Evolutionary conservation across 805 yeast genomes (phyloP).

Genomic region (Nakazawaea ambrosiae): DNA sequence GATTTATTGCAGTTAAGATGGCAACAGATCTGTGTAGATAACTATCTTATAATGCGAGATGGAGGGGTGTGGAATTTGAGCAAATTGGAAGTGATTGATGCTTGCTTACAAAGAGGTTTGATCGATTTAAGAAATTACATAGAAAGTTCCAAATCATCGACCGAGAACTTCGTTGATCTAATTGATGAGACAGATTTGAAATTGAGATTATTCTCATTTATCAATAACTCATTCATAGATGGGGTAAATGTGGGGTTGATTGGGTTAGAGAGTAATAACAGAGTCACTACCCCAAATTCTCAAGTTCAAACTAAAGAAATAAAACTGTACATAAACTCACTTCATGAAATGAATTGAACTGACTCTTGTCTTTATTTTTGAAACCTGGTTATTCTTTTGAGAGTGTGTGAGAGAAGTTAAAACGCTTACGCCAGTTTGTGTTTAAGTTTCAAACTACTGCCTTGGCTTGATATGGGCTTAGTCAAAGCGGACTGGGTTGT

Average conservation of each 20-base stretch:
- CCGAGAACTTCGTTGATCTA: conserved; percentile 12
- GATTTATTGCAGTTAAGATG: conserved; percentile 28
- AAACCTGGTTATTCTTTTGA: too few relatives aligned
- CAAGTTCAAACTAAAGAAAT: too few relatives aligned
- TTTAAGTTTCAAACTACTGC: too few relatives aligned
- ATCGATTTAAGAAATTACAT: conserved; percentile 24
- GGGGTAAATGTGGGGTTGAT: conserved; percentile 4
- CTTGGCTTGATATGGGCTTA: too few relatives aligned
- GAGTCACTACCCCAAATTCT: too few relatives aligned
- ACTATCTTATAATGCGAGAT: conserved; percentile 33
- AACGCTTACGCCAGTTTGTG: too few relatives aligned
- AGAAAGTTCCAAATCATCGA: not conserved
- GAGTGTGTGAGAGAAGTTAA: too few relatives aligned
- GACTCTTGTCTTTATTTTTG: too few relatives aligned
- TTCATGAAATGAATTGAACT: too few relatives aligned
- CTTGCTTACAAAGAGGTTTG: conserved; percentile 52
- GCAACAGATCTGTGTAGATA: conserved; percentile 45
- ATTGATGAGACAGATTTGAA: conserved; percentile 15
- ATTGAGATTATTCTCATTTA: conserved; percentile 11
- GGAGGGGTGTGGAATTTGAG: conserved; percentile 42
- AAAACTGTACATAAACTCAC: too few relatives aligned
- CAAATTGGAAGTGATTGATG: conserved; percentile 42
- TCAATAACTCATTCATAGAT: conserved; percentile 11
- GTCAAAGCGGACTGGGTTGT: too few relatives aligned
- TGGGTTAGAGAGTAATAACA: too few relatives aligned